Conservation (phyloP, 2,329 filamentous ascomycete genomes). For the Tolypocladium tundrense region DNA sequence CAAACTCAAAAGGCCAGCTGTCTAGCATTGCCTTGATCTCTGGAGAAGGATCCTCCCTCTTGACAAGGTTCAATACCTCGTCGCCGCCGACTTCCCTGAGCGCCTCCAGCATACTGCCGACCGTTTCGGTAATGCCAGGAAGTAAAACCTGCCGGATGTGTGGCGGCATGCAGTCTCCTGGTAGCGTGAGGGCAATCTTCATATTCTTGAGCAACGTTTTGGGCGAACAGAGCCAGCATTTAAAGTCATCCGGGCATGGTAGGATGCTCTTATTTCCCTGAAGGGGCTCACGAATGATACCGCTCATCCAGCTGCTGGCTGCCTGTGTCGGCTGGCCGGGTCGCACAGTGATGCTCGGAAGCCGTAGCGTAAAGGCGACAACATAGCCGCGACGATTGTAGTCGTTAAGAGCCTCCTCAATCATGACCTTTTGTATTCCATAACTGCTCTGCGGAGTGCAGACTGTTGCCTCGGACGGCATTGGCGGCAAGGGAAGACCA, state of each 20-base stretch:
- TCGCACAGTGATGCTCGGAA: slow-evolving; percentile 51
- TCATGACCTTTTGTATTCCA: slow-evolving; percentile 52
- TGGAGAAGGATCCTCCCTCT: slow-evolving; percentile 34
- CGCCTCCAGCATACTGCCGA: slow-evolving; percentile 43
- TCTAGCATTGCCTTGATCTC: slow-evolving; percentile 38
- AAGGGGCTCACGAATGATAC: slow-evolving; percentile 49
- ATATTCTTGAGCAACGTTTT: slow-evolving; percentile 38
- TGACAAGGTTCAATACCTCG: slow-evolving; percentile 30
- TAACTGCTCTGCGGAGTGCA: slow-evolving; percentile 48
- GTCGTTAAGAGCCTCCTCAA: slow-evolving; percentile 32
- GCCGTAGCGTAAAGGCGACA: slow-evolving; percentile 44
- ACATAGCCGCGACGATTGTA: slow-evolving; percentile 40
- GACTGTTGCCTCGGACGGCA: slow-evolving; percentile 29
- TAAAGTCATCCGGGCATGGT: slow-evolving; percentile 33
- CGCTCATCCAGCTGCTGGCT: slow-evolving; percentile 49
- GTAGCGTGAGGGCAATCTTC: slow-evolving; percentile 30
- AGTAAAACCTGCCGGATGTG: slow-evolving; percentile 35
- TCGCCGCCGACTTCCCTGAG: slow-evolving; percentile 36
- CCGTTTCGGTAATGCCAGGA: slow-evolving; percentile 39
- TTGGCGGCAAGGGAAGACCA: slow-evolving; percentile 36
- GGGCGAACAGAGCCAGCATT: slow-evolving; percentile 42
- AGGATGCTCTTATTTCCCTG: slow-evolving; percentile 34
- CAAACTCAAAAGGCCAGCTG: slow-evolving; percentile 43
- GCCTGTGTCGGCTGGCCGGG: slow-evolving; percentile 50
- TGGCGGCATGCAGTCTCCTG: slow-evolving; percentile 23